These are phyloP conservation scores for Mycena crocata DNA, from an alignment of 768 basidiomycete genomes.

Conservation along the genomic window DNA sequence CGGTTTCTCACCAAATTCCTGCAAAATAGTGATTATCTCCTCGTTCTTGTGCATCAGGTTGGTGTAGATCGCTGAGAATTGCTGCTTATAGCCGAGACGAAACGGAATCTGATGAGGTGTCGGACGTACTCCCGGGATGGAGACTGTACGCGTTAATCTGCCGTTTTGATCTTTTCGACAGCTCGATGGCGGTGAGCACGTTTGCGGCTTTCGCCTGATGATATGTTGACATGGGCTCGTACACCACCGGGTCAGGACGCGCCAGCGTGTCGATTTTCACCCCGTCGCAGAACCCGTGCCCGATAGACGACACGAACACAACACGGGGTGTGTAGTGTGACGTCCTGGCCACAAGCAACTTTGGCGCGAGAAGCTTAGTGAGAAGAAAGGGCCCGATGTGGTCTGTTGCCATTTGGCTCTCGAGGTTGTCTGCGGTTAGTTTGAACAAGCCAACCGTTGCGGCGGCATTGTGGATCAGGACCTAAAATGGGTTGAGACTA, in stretches of 20 bases:
- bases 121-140: conserved; percentile 4
- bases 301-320: background rate
- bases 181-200: background rate
- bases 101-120: background rate
- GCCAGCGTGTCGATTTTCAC: background rate
- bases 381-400: background rate
- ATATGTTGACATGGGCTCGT: background rate
- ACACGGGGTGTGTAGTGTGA: background rate
- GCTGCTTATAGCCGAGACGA: too few species aligned
- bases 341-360: background rate
- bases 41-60: background rate
- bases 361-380: background rate
- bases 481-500: background rate
- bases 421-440: background rate
- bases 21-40: background rate
- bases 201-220: background rate
- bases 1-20: background rate
- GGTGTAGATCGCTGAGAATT: background rate
- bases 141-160: conserved; percentile 15
- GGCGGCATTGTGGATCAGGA: background rate
- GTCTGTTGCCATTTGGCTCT: background rate
- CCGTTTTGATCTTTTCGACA: background rate
- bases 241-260: background rate
- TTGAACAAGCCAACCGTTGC: background rate
- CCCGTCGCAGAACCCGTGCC: background rate